Percentiles rank a stretch among this genome's conserved stretches.
Conservation (phyloP, 805 yeast genomes). For the Pichia membranifaciens region DNA sequence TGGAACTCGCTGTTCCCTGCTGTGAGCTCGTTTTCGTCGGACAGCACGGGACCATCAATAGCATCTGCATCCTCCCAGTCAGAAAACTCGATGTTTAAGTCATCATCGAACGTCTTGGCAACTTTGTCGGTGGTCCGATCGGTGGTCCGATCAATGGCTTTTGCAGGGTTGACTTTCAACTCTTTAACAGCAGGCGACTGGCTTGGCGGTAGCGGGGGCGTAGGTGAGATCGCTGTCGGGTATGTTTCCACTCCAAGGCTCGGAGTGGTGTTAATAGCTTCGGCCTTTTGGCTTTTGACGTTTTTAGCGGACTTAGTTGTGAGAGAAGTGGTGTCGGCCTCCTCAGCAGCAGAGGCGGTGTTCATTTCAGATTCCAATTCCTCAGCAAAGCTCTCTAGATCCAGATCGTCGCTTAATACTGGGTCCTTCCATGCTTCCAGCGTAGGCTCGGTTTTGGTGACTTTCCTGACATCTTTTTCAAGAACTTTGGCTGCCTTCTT, state of each 20-base stretch:
- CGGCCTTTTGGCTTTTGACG: no score
- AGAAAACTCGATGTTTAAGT: constrained; percentile 20
- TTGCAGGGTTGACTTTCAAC: no score
- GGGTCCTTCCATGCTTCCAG: not conserved
- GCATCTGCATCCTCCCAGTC: constrained; percentile 26
- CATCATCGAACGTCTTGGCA: constrained; percentile 18
- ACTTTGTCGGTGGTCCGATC: constrained; percentile 5
- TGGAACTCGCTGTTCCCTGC: constrained; percentile 13
- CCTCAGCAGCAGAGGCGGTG: constrained; percentile 8
- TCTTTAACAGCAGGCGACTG: no score
- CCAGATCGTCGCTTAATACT: constrained; percentile 18
- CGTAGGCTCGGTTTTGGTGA: not conserved
- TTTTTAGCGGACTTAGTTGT: no score
- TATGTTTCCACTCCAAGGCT: no score
- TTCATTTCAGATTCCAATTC: constrained; percentile 24
- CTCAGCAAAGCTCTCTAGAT: constrained; percentile 20
- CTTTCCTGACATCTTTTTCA: no score
- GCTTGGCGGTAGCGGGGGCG: no score
- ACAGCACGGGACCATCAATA: constrained; percentile 3
- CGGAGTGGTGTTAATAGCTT: not conserved
- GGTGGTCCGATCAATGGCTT: no score
- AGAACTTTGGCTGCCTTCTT: no score
- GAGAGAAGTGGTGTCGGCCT: not conserved
- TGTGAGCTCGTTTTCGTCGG: constrained; percentile 2
- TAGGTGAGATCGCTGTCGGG: no score